Evolutionary conservation across 176 grass and related monocot species (phyloP).

Genomic region (Olyra latifolia): DNA sequence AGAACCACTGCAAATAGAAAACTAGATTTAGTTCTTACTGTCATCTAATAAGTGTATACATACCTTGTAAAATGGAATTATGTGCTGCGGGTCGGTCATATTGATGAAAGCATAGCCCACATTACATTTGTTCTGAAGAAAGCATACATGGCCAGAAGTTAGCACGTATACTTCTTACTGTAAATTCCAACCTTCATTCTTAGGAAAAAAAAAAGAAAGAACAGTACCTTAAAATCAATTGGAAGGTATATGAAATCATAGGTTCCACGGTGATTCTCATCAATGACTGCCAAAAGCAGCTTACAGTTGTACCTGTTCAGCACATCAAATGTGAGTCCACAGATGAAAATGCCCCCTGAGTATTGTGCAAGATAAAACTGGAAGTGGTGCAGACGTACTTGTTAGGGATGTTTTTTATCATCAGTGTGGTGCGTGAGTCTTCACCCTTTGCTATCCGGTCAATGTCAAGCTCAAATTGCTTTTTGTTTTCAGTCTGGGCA

Average conservation of each 20-base stretch:
- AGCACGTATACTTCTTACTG: slow-evolving; percentile 21
- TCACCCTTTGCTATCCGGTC: slow-evolving; percentile 67
- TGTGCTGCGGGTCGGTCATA: slow-evolving; percentile 84
- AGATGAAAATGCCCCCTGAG: not conserved
- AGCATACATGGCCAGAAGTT: slow-evolving; percentile 21
- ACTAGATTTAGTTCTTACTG: not conserved
- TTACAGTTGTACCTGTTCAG: slow-evolving; percentile 80
- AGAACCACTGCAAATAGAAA: slow-evolving; percentile 6
- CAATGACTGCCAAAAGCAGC: slow-evolving; percentile 87
- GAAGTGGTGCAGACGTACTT: slow-evolving; percentile 50
- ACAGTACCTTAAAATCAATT: slow-evolving; percentile 99
- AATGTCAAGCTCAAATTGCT: slow-evolving; percentile 87
- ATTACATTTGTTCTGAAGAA: slow-evolving; percentile 94
- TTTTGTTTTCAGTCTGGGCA: slow-evolving; percentile 66
- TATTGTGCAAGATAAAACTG: not conserved
- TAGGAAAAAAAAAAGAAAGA: not conserved
- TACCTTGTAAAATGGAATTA: slow-evolving; percentile 92
- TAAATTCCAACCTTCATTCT: not conserved
- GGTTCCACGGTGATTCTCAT: slow-evolving; percentile 93
- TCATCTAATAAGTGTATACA: not conserved
- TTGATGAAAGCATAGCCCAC: slow-evolving; percentile 99
- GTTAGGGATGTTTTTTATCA: slow-evolving; percentile 99
- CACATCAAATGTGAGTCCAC: slow-evolving; percentile 21
- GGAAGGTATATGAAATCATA: slow-evolving; percentile 99
- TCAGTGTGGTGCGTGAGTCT: slow-evolving; percentile 87